Base-by-base conservation (phyloP, 1,284 basidiomycete genomes). In the Anthracocystis setariae region DNA sequence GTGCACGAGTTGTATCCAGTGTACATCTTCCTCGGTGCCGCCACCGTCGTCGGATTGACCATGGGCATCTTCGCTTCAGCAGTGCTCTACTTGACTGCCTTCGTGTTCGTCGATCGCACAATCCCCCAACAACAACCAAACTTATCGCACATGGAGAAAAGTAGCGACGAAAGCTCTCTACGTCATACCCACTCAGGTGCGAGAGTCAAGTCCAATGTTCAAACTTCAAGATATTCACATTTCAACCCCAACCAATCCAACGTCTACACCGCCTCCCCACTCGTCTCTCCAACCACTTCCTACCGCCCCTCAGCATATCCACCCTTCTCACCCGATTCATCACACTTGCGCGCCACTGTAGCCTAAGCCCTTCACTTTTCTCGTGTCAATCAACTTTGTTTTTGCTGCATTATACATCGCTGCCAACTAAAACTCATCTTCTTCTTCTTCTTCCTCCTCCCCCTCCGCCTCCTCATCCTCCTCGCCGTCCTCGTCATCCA, bases 11-110 rank as follows among this genome's bases (percentile, higher is more conserved):
- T 75, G 17, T 75, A 75, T 32, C 73, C 73, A 0, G 60, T 75
- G 12, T 75, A 75, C 49, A 57, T 75, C 50, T 75, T 75, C 35
- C 32, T 75, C 0, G 73, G 73, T 0, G 66, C 62, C 5, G 73
- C 73, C 0, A 53, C 29, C 17, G 53, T 62, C 13, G 46, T 75
- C 0, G 73, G 73, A 0, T 12, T 66, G 15, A 13, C 21, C 8
- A 66, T 75, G 49, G 73, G 73, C 1, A 0, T 63, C 0, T 33
- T 15, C 10, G 55, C 73, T 0, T 60, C 69, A 0, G 59, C 20
- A 0, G 44, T 73, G 5, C 42, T 75, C 40, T 73, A 69, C 33
- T 3, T 66, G 13, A 53, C 42, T 9, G 55, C 63, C 0, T 68
- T 73, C 21, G 9, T 75, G 1, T 69, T 75, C 27, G 66, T 67